Evolutionary conservation across 768 basidiomycete genomes (phyloP), one percentile per base, ranked within the genome.

Genomic region (Kwoniella sp.): DNA sequence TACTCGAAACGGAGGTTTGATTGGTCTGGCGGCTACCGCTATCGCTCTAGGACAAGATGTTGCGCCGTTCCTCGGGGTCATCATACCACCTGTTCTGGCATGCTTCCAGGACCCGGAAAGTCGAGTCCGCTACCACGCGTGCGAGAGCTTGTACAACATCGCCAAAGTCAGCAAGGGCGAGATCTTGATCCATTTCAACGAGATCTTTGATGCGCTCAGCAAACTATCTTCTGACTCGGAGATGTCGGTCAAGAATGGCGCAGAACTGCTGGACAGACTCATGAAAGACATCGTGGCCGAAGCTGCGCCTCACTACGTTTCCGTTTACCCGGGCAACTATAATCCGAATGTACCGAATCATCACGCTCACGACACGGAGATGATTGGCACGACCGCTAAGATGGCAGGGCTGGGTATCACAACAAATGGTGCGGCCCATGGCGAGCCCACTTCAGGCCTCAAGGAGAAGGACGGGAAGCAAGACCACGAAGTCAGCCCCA

Each of bases 261-360:
- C 95, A 1, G 95, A 99, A 73, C 81, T 99, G 25, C 81, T 98
- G 51, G 95, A 99, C 73, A 83, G 93, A 17, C 81, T 96, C n/a
- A 81, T 99, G 62, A 96, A 98, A 69, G 95, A 99, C 62, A 93
- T 96, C 41, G 93, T 98, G 4, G 87, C 91, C 11, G 95, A 98
- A 75, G 88, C 89, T 7, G 95, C 93, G 1, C 89, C 91, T 0
- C 86, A 88, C 29, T 96, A 95, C 71, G 85, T 95, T 45, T 89
- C 91, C 9, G 83, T 88, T 52, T 87, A 87, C 68, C 60, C 84
- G 3, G 55, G 56, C 20, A 65, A 65, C 31, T 49, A 57, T 39
- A 64, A 65, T 38, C 43, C 57, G 1, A 49, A 59, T 36, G 25
- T 54, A 28, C 51, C 60, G n/a, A 25, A 14, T 32, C 14, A 22